Percentiles rank a stretch among this genome's conserved stretches.
These are phyloP conservation scores for Boletus speciosus DNA, from an alignment of 768 basidiomycete genomes.

Conservation along the genomic window DNA sequence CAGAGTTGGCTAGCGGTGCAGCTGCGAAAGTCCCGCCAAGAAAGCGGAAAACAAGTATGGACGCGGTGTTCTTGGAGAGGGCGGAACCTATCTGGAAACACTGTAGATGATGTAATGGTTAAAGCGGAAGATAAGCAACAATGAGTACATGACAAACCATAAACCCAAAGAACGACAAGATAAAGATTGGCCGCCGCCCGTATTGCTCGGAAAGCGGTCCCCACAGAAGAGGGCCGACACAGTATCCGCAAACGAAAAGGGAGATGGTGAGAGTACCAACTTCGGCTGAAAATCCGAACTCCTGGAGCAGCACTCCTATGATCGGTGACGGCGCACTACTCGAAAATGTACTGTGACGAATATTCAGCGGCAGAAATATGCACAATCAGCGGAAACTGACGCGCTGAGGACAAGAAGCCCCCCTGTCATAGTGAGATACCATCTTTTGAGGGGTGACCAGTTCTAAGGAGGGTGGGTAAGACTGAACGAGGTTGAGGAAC, in stretches of 20 bases:
- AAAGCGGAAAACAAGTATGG: conserved; percentile 68
- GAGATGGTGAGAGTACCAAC: conserved; percentile 55
- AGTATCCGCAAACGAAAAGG: conserved; percentile 67
- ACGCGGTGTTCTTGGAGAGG: conserved; percentile 54
- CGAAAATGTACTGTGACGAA: conserved; percentile 50
- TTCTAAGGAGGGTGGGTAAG: conserved; percentile 34
- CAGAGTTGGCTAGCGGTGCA: conserved; percentile 65
- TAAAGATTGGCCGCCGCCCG: conserved; percentile 58
- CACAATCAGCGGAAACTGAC: conserved; percentile 30
- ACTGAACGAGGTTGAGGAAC: not conserved
- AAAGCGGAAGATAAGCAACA: not conserved
- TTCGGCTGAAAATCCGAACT: conserved; percentile 50
- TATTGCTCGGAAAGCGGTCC: conserved; percentile 52
- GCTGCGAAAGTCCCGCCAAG: conserved; percentile 69
- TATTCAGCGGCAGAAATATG: not conserved
- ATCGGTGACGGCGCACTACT: conserved; percentile 57
- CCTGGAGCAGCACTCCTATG: conserved; percentile 38
- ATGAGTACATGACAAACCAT: conserved; percentile 33
- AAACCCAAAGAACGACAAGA: conserved; percentile 55
- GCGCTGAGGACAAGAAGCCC: conserved; percentile 54
- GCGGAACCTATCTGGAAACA: conserved; percentile 64
- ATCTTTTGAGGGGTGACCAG: conserved; percentile 44
- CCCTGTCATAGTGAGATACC: conserved; percentile 50
- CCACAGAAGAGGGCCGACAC: conserved; percentile 60
- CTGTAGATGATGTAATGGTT: conserved; percentile 26